These are phyloP conservation scores for Russula dissimulans DNA, from an alignment of 768 basidiomycete species.

Conservation along the genomic window DNA sequence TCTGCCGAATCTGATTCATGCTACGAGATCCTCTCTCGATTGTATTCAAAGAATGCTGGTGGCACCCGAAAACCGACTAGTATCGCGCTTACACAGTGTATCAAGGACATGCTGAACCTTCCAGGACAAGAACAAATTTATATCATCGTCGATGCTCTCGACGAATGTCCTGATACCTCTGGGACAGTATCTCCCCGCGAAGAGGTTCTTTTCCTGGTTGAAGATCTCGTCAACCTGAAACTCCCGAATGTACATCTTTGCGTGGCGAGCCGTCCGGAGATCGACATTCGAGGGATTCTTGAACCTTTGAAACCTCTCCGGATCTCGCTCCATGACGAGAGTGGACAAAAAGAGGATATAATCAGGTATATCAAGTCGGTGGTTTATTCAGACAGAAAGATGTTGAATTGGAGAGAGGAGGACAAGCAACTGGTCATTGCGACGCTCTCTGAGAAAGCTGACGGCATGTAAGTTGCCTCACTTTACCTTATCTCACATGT, in stretches of 20 bases:
- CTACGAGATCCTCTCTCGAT: neutral
- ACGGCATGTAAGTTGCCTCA: conserved; percentile 11
- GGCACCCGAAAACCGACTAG: neutral
- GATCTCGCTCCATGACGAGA: neutral
- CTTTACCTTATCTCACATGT: too few species aligned
- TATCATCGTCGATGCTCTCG: neutral
- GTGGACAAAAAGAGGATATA: neutral
- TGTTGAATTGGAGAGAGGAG: neutral
- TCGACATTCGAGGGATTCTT: neutral
- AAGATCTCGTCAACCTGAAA: neutral
- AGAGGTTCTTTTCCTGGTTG: neutral
- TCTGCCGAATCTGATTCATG: neutral
- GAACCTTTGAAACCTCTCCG: neutral
- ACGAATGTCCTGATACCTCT: neutral
- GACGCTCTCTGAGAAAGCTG: neutral
- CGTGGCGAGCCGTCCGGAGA: neutral
- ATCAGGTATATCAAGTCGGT: neutral
- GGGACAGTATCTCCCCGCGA: neutral
- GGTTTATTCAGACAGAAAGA: neutral
- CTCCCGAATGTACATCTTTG: neutral
- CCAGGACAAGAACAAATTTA: neutral
- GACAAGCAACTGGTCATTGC: neutral
- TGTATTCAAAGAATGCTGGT: neutral
- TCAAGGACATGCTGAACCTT: neutral
- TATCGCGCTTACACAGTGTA: neutral